Percentiles rank a stretch among this genome's conserved stretches.
Evolutionary conservation across 768 basidiomycete species (phyloP).

Genomic region (Tylopilus subfusipes): DNA sequence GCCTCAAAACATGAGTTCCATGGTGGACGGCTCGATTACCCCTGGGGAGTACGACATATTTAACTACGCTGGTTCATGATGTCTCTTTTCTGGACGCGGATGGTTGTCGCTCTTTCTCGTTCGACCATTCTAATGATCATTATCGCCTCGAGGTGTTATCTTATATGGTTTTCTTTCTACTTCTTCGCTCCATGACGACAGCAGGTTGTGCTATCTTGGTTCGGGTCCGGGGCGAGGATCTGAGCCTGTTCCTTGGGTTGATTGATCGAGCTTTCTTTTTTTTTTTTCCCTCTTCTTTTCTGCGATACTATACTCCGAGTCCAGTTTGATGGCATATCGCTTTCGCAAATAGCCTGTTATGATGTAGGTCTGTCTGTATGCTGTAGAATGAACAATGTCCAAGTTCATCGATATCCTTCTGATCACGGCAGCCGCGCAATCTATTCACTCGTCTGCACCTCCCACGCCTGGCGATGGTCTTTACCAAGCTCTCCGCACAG

Average conservation of each 20-base stretch:
- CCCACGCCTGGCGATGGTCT: constrained; percentile 52
- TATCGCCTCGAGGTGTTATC: constrained; percentile 27
- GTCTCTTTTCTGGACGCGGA: constrained; percentile 17
- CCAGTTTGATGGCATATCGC: constrained; percentile 12
- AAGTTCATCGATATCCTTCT: constrained; percentile 7
- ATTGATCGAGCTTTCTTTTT: not conserved
- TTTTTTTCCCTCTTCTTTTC: not conserved
- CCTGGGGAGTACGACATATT: constrained; percentile 54
- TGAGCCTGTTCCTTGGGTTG: not conserved
- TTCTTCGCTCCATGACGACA: constrained; percentile 6
- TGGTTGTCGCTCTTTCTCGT: constrained; percentile 16
- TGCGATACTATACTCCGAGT: constrained; percentile 20
- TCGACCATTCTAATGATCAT: constrained; percentile 20
- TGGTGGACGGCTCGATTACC: constrained; percentile 39
- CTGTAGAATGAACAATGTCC: constrained; percentile 23
- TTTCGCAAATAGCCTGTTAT: constrained; percentile 23
- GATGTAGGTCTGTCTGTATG: constrained; percentile 32
- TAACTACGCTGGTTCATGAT: constrained; percentile 50
- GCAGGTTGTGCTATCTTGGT: constrained; percentile 7
- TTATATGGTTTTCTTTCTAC: constrained; percentile 13
- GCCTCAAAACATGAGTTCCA: constrained; percentile 42
- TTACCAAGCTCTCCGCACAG: constrained; percentile 57
- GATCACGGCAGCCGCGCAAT: not conserved
- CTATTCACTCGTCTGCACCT: not conserved
- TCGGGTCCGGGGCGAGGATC: not conserved